Conservation (phyloP, 2,329 filamentous ascomycete genomes). For the Aureobasidium sp. region DNA sequence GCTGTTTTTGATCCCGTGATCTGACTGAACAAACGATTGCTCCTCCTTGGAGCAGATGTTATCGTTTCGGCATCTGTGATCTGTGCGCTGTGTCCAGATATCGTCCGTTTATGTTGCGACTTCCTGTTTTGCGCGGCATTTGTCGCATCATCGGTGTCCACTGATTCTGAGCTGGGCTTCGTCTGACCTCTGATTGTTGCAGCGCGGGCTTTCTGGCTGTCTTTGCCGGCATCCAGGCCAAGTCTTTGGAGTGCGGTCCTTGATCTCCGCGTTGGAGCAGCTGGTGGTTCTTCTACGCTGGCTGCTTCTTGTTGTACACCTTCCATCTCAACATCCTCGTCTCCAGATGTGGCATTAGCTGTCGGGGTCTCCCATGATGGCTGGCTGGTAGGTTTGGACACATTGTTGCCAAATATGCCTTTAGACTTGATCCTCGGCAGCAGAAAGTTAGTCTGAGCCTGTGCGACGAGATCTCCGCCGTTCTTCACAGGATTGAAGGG, state of each 20-base stretch:
- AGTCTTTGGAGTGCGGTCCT: slow-evolving; percentile 24
- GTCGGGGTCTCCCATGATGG: slow-evolving; percentile 38
- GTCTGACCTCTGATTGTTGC: slow-evolving; percentile 32
- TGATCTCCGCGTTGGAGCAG: slow-evolving; percentile 38
- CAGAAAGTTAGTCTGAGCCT: slow-evolving; percentile 11
- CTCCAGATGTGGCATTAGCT: slow-evolving; percentile 31
- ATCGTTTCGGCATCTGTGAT: slow-evolving; percentile 25
- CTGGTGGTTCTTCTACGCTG: slow-evolving; percentile 34
- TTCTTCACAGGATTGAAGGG: slow-evolving; percentile 32
- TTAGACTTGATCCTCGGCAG: slow-evolving; percentile 15
- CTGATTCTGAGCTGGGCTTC: slow-evolving; percentile 32
- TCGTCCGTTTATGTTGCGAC: slow-evolving; percentile 64
- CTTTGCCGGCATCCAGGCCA: slow-evolving; percentile 21
- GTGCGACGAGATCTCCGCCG: slow-evolving; percentile 4
- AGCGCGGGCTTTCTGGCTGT: slow-evolving; percentile 30
- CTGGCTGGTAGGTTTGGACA: neutral
- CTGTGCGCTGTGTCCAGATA: slow-evolving; percentile 66
- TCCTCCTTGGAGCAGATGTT: slow-evolving; percentile 36
- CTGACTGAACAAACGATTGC: slow-evolving; percentile 47
- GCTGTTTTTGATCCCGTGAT: slow-evolving; percentile 47
- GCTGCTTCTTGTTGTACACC: slow-evolving; percentile 18
- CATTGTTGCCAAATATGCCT: slow-evolving; percentile 14
- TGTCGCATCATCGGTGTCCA: slow-evolving; percentile 25
- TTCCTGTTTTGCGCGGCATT: slow-evolving; percentile 14
- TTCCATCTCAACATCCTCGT: slow-evolving; percentile 35